Evolutionary conservation across 805 yeast genomes (phyloP), one percentile per base, ranked within the genome.

Genomic region (Sungouiella blattae): DNA sequence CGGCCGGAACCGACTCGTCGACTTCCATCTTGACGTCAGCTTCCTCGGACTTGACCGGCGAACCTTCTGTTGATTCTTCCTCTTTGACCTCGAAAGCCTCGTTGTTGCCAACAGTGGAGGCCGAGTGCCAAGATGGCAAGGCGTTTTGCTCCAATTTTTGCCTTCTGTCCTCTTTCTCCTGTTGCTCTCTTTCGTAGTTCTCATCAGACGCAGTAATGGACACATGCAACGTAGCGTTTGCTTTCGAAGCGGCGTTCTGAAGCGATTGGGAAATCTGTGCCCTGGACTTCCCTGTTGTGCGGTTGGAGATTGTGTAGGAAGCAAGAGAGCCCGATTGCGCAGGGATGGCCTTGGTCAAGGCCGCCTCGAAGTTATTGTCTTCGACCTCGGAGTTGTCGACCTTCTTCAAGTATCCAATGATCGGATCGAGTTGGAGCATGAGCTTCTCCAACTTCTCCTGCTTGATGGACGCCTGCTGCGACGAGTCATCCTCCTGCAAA

Each of bases 41-140:
- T 18, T 74, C 83, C 23, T 69, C 78, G 29, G 63, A 68, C 43
- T 73, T 14, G 6, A 26, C 32, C n/a, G n/a, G n/a, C n/a, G n/a
- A n/a, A 13, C 27, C 32, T 22, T 14, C 23, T 4, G 31, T 4
- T 11, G 20, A 26, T 11, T 40, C 47, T 12, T 35, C 35, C n/a
- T n/a, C n/a, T 3, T 32, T 30, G 15, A 18, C 41, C 6, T 24
- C 81, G 39, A 78, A 50, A 43, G 67, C 73, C 39, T 81, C 69
- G 11, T 72, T 60, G 47, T 80, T 71, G 30, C 95, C 96, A 46
- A 91, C 91, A 0, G 99, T 89, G 54, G 91, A 79, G 48, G 83
- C 82, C 45, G 83, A 78, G 57, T 93, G 96, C 99, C 99, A 93
- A 18, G 93, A 82, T 6, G 99, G 99, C 47, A 93, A 71, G 4